Evolutionary conservation across 805 yeast genomes (phyloP).

Genomic region (Saturnispora sekii): DNA sequence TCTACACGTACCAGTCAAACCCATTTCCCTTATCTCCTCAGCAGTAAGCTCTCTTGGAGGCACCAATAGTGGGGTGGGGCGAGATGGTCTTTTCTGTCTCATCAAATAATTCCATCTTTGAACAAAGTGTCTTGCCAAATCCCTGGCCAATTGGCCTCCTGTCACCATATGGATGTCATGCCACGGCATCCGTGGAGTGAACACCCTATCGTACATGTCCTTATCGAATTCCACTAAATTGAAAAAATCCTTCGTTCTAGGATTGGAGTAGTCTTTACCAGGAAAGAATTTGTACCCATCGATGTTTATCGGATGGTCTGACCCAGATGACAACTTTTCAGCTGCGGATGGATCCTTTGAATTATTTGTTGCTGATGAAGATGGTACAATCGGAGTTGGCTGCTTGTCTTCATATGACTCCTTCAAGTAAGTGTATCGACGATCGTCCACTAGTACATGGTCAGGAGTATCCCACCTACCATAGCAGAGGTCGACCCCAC

Average conservation of each 20-base stretch:
- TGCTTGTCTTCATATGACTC: constrained; percentile 19
- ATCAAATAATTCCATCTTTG: constrained; percentile 95
- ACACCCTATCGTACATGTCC: constrained; percentile 78
- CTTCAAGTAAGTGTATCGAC: constrained; percentile 17
- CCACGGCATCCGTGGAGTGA: constrained; percentile 97
- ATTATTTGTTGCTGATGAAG: background rate
- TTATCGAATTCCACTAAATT: constrained; percentile 79
- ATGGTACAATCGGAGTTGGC: background rate
- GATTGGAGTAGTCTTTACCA: constrained; percentile 96
- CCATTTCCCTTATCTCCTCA: constrained; percentile 54
- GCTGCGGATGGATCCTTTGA: background rate
- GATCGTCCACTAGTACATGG: constrained; percentile 79
- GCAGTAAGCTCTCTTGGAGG: constrained; percentile 86
- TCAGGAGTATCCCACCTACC: constrained; percentile 97
- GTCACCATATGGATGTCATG: constrained; percentile 97
- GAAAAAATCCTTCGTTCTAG: constrained; percentile 81
- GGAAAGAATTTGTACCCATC: constrained; percentile 63
- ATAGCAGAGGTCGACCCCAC: constrained; percentile 92
- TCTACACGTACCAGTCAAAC: constrained; percentile 80
- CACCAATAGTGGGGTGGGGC: constrained; percentile 81
- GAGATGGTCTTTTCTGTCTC: constrained; percentile 88
- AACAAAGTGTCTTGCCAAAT: constrained; percentile 84
- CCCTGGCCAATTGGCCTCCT: constrained; percentile 90
- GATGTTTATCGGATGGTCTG: constrained; percentile 19
- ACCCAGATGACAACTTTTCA: background rate